Evolutionary conservation across 805 yeast genomes (phyloP), one percentile per base, ranked within the genome.

Genomic region (Cyberlindnera suaveolens): DNA sequence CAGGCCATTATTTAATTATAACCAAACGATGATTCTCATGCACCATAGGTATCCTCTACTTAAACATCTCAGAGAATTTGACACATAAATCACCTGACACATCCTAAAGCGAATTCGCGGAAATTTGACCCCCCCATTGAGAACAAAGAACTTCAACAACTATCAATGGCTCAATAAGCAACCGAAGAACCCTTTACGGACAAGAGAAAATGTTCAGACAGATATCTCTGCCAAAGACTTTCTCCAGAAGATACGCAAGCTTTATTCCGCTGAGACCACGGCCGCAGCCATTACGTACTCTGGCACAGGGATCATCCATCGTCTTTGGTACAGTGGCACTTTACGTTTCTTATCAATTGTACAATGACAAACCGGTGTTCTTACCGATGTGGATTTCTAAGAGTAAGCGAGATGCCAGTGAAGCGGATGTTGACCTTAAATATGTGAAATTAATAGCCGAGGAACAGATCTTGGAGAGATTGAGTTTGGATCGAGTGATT

Each of bases 401-500:
- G 19, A 23, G 48, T 1, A 54, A 47, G 39, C 16, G 31, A 3
- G n/a, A 15, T 18, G 17, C 35, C 7, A 17, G 11, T 19, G 34
- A 31, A 17, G 37, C 49, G 23, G 49, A 45, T 16, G 45, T 54
- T n/a, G 60, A 56, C 36, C 31, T 45, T 10, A 44, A 47, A 29
- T 38, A 42, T 16, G 46, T 57, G 6, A 47, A 48, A 19, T 17
- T 32, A 13, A 49, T 48, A n/a, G 54, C 54, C 1, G 51, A 53
- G 20, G 58, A 54, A 16, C 58, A 51, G 42, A 35, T 57, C 29
- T 35, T 57, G 34, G 60, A 57, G 34, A 41, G 54, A 35, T 35
- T 57, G 7, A 51, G 55, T 4, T 23, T 56, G 15, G 45, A 56
- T 37, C 43, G 36, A 3, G 23, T 34, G 10, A 50, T 57, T 9